Evolutionary conservation across 108 stramenopile genomes (phyloP), one percentile per base, ranked within the genome.

Genomic region (Fistulifera solaris): DNA sequence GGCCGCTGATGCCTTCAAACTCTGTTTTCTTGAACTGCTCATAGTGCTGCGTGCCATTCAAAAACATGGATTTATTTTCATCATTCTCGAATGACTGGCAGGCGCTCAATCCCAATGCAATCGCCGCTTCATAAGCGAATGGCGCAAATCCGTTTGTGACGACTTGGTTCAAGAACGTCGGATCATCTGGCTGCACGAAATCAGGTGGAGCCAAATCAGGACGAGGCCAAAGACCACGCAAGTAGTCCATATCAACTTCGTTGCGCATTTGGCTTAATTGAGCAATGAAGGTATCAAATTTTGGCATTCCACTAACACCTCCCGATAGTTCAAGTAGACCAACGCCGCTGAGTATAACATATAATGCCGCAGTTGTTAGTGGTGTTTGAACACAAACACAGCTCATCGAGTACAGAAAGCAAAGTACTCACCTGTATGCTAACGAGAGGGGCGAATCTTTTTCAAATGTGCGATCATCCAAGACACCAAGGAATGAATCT

Each of bases 91-190:
- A 27, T 17, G 52, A 57, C 0, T 40, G 22, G 31, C 71, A 72
- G 14, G 73, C 78, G 16, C 78, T 62, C 7, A 83, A 47, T 15
- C 82, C 82, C 12, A 80, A 31, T 21, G 59, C 67, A 48, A 83
- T 67, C 7, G 71, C 52, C 19, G 82, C 70, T 58, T 83, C 82
- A 52, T 75, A 83, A 15, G 64, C 7, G 42, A 77, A 70, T 13
- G 54, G 17, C 31, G 64, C 13, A 41, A 39, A 38, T 3, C 19
- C 16, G 24, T 39, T 39, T 10, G 38, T 54, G 38, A 39, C 31
- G 31, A 35, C 38, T 7, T 14, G 22, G 22, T 17, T 54, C 3
- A 39, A n/a, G 16, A 39, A 39, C 22, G 25, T 22, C 24, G 50
- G 50, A 51, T 51, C 22, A n/a, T 51, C 22, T 2, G 15, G 17